Conservation (phyloP, 108 stramenopile species). For the Phaeodactylum tricornutum region DNA sequence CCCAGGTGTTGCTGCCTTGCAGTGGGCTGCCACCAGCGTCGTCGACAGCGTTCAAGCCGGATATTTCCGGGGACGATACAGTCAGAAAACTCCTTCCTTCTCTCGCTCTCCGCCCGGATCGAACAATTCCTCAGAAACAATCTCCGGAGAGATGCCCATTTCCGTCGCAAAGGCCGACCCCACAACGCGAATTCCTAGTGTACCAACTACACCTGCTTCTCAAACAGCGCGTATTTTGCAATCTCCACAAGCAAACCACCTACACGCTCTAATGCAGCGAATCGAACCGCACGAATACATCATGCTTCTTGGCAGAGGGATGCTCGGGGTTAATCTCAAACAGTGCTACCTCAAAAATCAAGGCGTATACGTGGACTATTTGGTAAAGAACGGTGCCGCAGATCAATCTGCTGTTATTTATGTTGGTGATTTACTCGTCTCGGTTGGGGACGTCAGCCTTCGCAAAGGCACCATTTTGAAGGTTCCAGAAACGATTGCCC, state of each 20-base stretch:
- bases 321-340: conserved; percentile 70
- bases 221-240: conserved; percentile 37
- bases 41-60: conserved; percentile 8
- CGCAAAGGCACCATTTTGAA: conserved; percentile 56
- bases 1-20: conserved; percentile 11
- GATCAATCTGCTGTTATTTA: conserved; percentile 49
- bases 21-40: conserved; percentile 13
- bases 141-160: neutral
- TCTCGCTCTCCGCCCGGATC: conserved; percentile 25
- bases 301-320: conserved; percentile 67
- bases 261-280: conserved; percentile 35
- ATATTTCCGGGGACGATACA: conserved; percentile 1
- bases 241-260: conserved; percentile 28
- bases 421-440: conserved; percentile 53
- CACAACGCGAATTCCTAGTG: too few species aligned
- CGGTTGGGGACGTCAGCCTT: conserved; percentile 57
- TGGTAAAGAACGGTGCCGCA: conserved; percentile 66
- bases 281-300: conserved; percentile 53
- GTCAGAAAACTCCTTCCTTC: conserved; percentile 12
- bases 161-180: neutral
- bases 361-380: conserved; percentile 72
- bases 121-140: neutral
- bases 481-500: conserved; percentile 51
- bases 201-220: conserved; percentile 14
- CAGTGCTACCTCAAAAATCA: conserved; percentile 64